Base-by-base conservation (phyloP, 108 stramenopile genomes). In the Craspedostauros australis region DNA sequence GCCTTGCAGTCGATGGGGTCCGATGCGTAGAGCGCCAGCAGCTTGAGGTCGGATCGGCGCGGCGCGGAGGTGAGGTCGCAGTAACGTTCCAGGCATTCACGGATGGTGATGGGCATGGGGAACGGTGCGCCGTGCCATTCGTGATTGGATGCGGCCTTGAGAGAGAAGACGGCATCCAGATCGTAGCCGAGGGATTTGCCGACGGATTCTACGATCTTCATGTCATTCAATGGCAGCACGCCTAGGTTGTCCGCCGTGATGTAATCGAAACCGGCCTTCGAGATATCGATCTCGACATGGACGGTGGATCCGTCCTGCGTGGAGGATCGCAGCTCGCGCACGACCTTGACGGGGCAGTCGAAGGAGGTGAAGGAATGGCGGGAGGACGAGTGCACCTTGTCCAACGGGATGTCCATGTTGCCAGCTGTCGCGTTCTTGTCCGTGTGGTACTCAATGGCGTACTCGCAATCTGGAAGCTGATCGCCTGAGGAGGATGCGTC, bases 191-290 rank as follows among this genome's bases (percentile, higher is more conserved):
- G 64, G n/a, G 75, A 45, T 14, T 51, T 48, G 2, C 88, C 93
- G n/a, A 96, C 80, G 11, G 50, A 51, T 50, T 87, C 86, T 6
- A 95, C 94, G 21, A 72, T 46, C 0, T 33, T 54, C 0, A 57
- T 9, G 42, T 72, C 53, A 70, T 97, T 97, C 60, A 65, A 69
- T 11, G 99, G 94, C 15, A 96, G 45, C 15, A 99, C 80, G 14
- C 91, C 94, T 55, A 96, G 56, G 62, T 98, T 98, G 64, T 99
- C 99, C 5, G 97, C 99, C 21, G 99, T 98, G 9, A 57, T 52
- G 58, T 98, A 99, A 27, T 46, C 52, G 14, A 60, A 41, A 22
- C 50, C 60, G 27, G 57, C 49, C 6, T 68, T 60, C 8, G 91
- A 75, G 46, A 96, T 75, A 50, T 93, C 88, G 57, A 99, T 72